Conservation (phyloP, 768 basidiomycete genomes). For the Trametes meyenii region DNA sequence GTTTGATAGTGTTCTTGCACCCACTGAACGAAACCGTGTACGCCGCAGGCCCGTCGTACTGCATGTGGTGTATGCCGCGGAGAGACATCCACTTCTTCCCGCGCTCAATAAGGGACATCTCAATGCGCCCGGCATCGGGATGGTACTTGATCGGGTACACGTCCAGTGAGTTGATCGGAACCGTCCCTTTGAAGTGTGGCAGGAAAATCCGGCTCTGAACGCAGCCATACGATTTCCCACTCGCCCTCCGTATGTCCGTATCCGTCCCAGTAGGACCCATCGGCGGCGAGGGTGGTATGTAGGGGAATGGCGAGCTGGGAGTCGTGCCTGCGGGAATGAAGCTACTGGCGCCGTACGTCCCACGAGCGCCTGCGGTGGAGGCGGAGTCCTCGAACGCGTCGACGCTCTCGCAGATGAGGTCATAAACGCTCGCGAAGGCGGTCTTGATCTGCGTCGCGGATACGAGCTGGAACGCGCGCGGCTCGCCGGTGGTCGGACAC, state of each 20-base stretch:
- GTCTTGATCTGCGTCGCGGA: conserved; percentile 40
- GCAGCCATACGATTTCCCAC: conserved; percentile 41
- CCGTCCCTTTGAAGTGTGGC: conserved; percentile 48
- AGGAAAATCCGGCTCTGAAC: conserved; percentile 20
- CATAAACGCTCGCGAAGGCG: conserved; percentile 43
- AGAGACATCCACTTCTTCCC: conserved; percentile 58
- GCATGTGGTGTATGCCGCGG: conserved; percentile 56
- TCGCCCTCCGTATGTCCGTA: conserved; percentile 42
- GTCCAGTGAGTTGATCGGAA: conserved; percentile 51
- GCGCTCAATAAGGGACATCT: conserved; percentile 42
- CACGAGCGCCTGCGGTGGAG: no score
- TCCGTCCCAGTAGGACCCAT: conserved; percentile 22
- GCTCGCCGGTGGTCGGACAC: conserved; percentile 55
- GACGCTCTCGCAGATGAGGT: conserved; percentile 52
- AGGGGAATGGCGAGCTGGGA: no score
- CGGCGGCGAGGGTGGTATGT: no score
- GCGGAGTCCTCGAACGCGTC: conserved; percentile 34
- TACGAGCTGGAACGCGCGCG: conserved; percentile 50
- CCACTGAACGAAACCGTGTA: conserved; percentile 44
- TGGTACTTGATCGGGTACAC: conserved; percentile 57
- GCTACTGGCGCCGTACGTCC: no score
- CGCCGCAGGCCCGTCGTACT: conserved; percentile 54
- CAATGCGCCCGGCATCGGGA: conserved; percentile 42
- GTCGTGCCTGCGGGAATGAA: no score
- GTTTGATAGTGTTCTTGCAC: conserved; percentile 42